Conservation (phyloP, 2,329 filamentous ascomycete species). For the Colletotrichum zoysiae region DNA sequence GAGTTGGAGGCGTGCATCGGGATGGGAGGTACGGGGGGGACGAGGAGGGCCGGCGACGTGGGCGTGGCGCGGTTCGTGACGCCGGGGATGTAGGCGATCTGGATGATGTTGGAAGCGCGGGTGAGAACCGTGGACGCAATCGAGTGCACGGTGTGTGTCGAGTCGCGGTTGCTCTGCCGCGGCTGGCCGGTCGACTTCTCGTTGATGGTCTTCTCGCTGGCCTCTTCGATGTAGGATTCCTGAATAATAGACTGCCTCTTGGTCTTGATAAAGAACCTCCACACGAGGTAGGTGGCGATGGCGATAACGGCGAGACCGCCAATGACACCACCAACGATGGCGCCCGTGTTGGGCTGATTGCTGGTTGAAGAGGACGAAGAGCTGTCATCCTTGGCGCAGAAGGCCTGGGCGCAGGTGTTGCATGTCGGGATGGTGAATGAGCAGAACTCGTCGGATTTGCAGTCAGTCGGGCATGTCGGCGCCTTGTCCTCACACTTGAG, state of each 20-base stretch:
- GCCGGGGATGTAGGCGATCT: slow-evolving; percentile 98
- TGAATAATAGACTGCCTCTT: slow-evolving; percentile 72
- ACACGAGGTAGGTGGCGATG: slow-evolving; percentile 83
- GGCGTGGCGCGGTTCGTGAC: slow-evolving; percentile 92
- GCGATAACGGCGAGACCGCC: slow-evolving; percentile 84
- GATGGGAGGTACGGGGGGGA: slow-evolving; percentile 94
- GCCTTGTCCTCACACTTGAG: slow-evolving; percentile 58
- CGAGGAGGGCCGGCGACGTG: slow-evolving; percentile 82
- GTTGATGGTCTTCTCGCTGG: slow-evolving; percentile 67
- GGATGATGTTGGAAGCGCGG: slow-evolving; percentile 97
- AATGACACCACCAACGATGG: slow-evolving; percentile 91
- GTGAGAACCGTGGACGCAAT: slow-evolving; percentile 96
- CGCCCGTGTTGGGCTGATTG: slow-evolving; percentile 75
- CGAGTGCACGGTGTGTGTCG: slow-evolving; percentile 87
- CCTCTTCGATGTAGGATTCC: slow-evolving; percentile 69
- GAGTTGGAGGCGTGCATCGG: slow-evolving; percentile 73
- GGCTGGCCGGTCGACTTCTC: slow-evolving; percentile 65
- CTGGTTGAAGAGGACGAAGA: slow-evolving; percentile 40
- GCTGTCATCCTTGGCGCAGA: slow-evolving; percentile 56
- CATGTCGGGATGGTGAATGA: slow-evolving; percentile 62
- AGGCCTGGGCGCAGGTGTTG: slow-evolving; percentile 59
- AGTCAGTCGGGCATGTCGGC: slow-evolving; percentile 60
- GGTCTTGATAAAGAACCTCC: slow-evolving; percentile 88
- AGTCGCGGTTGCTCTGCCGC: slow-evolving; percentile 74
- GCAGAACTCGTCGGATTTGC: slow-evolving; percentile 57